A percentile compares a stretch with the other conserved stretches of the same genome.
Evolutionary conservation across 179 eudicot genomes (phyloP).

Genomic region (Camellia oleifera): DNA sequence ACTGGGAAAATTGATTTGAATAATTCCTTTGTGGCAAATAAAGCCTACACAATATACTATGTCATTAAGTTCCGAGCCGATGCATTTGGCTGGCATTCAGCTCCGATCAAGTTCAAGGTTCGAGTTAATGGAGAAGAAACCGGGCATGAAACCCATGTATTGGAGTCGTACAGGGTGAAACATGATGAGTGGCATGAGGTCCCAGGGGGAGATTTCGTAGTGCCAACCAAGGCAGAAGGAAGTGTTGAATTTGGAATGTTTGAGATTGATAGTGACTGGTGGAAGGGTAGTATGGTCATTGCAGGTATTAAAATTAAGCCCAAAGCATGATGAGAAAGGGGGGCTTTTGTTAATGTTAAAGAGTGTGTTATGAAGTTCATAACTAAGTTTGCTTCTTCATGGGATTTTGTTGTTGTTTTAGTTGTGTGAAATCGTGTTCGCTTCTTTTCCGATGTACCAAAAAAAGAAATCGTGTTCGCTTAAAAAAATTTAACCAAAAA

Average conservation of each 20-base stretch:
- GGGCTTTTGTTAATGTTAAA: no score
- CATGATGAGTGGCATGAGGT: slow-evolving; percentile 1
- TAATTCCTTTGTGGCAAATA: neutral
- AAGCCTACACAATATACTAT: neutral
- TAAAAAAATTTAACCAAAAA: no score
- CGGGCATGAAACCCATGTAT: neutral
- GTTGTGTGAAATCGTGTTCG: no score
- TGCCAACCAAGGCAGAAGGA: neutral
- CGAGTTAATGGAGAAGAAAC: neutral
- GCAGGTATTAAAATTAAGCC: neutral
- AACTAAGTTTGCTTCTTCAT: no score
- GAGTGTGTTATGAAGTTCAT: no score
- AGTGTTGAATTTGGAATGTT: slow-evolving; percentile 20
- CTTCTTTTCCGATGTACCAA: no score
- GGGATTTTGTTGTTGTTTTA: no score
- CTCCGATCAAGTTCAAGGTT: slow-evolving; percentile 1
- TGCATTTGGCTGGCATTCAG: slow-evolving; percentile 11
- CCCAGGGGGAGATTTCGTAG: neutral
- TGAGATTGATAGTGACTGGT: slow-evolving; percentile 21
- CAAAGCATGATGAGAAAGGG: no score
- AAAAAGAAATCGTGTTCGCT: no score
- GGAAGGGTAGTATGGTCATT: slow-evolving; percentile 21
- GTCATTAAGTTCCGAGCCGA: neutral
- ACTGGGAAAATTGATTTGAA: neutral
- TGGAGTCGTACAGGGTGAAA: neutral